Percentiles rank a stretch among this genome's conserved stretches.
phyloP scores from a whole-genome alignment of 192 early-diverging fungal genomes.

The Phlyctochytrium arcticum region DNA sequence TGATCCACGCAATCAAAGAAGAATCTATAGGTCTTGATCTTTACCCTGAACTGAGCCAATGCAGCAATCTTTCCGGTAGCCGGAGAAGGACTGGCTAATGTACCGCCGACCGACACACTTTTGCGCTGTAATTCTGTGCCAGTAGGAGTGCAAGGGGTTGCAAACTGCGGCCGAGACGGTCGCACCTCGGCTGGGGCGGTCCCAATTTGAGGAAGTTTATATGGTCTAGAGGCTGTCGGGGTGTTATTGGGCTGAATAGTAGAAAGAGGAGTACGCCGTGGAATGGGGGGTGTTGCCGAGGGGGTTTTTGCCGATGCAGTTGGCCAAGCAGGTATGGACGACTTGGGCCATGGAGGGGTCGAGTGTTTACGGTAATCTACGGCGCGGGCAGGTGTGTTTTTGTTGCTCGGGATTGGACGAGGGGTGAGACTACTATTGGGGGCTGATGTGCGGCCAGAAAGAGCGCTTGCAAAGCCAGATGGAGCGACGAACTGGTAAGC shows the following conservation, averaged over 20 bases:
- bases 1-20: constrained; percentile 14
- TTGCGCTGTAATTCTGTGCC: too few species aligned
- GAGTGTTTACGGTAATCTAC: neutral
- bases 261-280: too few species aligned
- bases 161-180: too few species aligned
- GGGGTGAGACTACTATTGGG: neutral
- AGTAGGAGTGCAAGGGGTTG: too few species aligned
- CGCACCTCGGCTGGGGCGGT: too few species aligned
- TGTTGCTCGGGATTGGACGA: neutral
- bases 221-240: too few species aligned
- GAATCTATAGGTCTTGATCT: constrained; percentile 10
- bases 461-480: constrained; percentile 9
- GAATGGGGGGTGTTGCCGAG: too few species aligned
- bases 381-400: constrained; percentile 1
- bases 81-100: too few species aligned
- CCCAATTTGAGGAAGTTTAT: too few species aligned
- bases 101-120: too few species aligned
- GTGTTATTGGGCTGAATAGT: too few species aligned
- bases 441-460: neutral
- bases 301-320: neutral
- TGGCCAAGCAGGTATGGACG: neutral
- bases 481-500: neutral
- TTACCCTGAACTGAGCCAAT: neutral
- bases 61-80: neutral
- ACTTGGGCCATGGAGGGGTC: neutral